A percentile compares a stretch with the other conserved stretches of the same genome.
phyloP scores from a whole-genome alignment of 768 basidiomycete species.

The Lepiota venenata region DNA sequence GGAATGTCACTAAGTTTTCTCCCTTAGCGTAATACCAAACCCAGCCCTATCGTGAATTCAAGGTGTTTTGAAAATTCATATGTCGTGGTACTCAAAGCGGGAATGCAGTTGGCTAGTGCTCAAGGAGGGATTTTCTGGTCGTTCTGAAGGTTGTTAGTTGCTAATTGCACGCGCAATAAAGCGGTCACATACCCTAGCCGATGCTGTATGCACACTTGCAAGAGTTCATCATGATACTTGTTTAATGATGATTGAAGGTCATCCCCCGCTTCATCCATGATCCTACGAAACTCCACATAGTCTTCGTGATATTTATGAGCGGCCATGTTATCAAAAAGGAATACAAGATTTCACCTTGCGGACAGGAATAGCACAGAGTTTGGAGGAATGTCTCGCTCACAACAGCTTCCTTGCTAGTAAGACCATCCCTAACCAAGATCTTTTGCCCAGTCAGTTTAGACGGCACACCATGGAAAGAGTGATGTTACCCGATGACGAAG shows the following conservation, averaged over 20 bases:
- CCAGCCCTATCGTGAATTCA: no score
- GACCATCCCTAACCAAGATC: background rate
- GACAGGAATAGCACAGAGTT: background rate
- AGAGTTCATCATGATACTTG: background rate
- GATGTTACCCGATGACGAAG: background rate
- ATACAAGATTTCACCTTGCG: background rate
- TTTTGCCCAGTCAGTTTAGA: background rate
- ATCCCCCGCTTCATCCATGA: background rate
- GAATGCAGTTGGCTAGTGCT: no score
- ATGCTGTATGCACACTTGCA: conserved; percentile 4
- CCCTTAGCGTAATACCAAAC: no score
- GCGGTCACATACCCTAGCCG: background rate
- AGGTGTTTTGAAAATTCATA: no score
- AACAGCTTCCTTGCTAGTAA: background rate
- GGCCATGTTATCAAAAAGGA: background rate
- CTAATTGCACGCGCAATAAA: background rate
- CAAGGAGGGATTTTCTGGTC: no score
- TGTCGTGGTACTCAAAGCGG: no score
- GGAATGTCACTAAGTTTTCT: no score
- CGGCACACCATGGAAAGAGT: background rate
- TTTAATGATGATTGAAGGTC: background rate
- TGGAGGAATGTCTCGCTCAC: conserved; percentile 2
- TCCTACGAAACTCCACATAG: conserved; percentile 1
- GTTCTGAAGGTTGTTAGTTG: no score
- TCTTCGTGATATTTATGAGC: background rate